Evolutionary conservation across 495 filamentous ascomycete genomes (phyloP).

Genomic region (Penicillium cosmopolitanum): DNA sequence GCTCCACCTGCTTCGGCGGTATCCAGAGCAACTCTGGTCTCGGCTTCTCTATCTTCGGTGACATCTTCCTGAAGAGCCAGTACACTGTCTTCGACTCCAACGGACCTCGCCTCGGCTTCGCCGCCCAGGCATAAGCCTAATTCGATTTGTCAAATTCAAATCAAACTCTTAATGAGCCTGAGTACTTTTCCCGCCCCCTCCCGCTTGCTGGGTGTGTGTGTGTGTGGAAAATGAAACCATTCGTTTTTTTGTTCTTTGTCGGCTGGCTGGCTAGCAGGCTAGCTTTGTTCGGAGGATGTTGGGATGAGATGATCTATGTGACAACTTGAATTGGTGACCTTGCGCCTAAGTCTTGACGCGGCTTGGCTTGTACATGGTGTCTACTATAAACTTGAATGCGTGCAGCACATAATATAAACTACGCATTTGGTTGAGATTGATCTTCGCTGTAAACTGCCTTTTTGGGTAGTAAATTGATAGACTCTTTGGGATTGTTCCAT

Average conservation of each 20-base stretch:
- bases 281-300: slow-evolving; percentile 15
- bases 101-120: slow-evolving; percentile 64
- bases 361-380: slow-evolving; percentile 32
- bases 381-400: slow-evolving; percentile 17
- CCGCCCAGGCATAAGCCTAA: slow-evolving; percentile 41
- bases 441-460: background rate
- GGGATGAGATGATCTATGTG: slow-evolving; percentile 17
- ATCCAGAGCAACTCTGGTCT: slow-evolving; percentile 66
- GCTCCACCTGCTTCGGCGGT: slow-evolving; percentile 63
- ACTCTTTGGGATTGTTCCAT: too few species aligned
- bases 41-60: slow-evolving; percentile 72
- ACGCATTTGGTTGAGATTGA: slow-evolving; percentile 14
- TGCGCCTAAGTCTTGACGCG: slow-evolving; percentile 19
- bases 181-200: slow-evolving; percentile 6
- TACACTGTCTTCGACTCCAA: slow-evolving; percentile 74
- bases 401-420: slow-evolving; percentile 23
- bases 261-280: slow-evolving; percentile 24
- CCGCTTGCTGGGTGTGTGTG: background rate
- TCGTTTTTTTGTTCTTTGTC: slow-evolving; percentile 3
- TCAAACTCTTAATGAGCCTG: slow-evolving; percentile 7
- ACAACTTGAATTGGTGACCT: slow-evolving; percentile 11
- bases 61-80: slow-evolving; percentile 78
- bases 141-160: background rate
- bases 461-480: too few species aligned
- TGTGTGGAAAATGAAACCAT: slow-evolving; percentile 4